A percentile compares a stretch with the other conserved stretches of the same genome.
These are phyloP conservation scores for Dioscorea alata DNA, from an alignment of 106 monocot genomes.

Conservation along the genomic window DNA sequence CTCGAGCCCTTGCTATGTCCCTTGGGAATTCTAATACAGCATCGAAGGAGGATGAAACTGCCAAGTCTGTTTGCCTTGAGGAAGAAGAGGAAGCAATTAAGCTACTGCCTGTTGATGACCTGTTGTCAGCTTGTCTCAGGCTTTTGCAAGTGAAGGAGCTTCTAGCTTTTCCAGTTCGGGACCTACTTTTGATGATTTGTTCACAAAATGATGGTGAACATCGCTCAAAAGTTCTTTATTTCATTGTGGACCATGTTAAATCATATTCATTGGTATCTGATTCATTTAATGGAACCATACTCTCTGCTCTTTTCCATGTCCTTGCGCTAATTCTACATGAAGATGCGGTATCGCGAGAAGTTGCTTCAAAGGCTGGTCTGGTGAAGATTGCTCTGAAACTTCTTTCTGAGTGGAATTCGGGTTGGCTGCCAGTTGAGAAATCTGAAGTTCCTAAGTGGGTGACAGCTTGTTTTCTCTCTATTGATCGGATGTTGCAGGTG, in stretches of 20 bases:
- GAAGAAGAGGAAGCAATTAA: constrained; percentile 53
- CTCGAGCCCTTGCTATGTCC: constrained; percentile 95
- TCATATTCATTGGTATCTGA: constrained; percentile 27
- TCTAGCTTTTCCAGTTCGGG: constrained; percentile 78
- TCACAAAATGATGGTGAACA: constrained; percentile 75
- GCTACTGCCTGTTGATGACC: constrained; percentile 77
- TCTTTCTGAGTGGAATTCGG: constrained; percentile 65
- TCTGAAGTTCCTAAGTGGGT: constrained; percentile 85
- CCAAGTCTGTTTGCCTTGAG: constrained; percentile 18
- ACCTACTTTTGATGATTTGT: constrained; percentile 82
- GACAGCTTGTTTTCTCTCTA: constrained; percentile 86
- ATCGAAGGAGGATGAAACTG: constrained; percentile 38
- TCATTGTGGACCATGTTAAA: constrained; percentile 69
- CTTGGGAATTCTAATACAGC: constrained; percentile 64
- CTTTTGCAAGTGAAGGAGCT: constrained; percentile 77
- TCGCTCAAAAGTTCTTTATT: constrained; percentile 55
- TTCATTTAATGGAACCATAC: constrained; percentile 21
- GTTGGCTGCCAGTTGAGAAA: constrained; percentile 33
- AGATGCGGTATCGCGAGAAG: constrained; percentile 66
- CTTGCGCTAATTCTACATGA: constrained; percentile 92
- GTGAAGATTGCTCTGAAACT: constrained; percentile 65
- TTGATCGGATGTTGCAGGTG: constrained; percentile 82
- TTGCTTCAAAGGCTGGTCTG: constrained; percentile 63
- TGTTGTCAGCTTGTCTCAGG: constrained; percentile 63
- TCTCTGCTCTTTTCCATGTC: constrained; percentile 86